Base-by-base conservation (phyloP, 768 basidiomycete genomes). In the Lactarius sp. region DNA sequence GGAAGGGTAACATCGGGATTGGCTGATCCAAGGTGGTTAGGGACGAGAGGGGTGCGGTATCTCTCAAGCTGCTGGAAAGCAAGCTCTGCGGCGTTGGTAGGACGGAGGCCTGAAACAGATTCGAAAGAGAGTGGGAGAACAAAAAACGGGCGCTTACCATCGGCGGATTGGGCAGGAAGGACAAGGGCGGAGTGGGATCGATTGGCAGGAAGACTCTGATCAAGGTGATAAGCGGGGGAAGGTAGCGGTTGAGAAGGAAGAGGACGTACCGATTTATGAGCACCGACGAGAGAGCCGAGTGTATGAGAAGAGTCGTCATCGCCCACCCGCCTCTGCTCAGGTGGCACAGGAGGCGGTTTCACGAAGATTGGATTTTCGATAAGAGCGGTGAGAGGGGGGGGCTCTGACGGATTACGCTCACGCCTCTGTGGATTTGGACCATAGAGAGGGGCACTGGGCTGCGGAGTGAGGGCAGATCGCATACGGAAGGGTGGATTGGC, bases 1-100 rank as follows among this genome's bases (percentile, higher is more conserved):
- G 86, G 84, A 46, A 81, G 65, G 7, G 52, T 33, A 44, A 41
- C 55, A 52, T 65, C 58, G 36, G 46, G n/a, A 41, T 52, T 44
- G 39, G 47, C 56, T 16, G 49, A 54, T 8, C 83, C 81, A 44
- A 77, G 72, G 20, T 80, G 79, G n/a, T 86, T 84, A 12, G 90
- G 88, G 16, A 90, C 69, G 51, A 92, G 79, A 6, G 90, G 90
- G 1, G 87, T 92, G 75, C 86, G 87, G 77, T 90, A 92, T 36
- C 87, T 79, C 66, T 91, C 88, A 51, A 90, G 76, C 68, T 88
- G 85, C 49, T 86, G 84, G 6, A 92, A 77, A 16, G 85, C 85
- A 62, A 80, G 79, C 74, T 90, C 86, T 20, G 87, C 85, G 18
- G 84, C 78, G 50, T 79, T 83, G 67, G 76, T 72, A 16, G 77